These are phyloP conservation scores for Globisporangium acanthophoron DNA, from an alignment of 352 stramenopile genomes.

Conservation along the genomic window DNA sequence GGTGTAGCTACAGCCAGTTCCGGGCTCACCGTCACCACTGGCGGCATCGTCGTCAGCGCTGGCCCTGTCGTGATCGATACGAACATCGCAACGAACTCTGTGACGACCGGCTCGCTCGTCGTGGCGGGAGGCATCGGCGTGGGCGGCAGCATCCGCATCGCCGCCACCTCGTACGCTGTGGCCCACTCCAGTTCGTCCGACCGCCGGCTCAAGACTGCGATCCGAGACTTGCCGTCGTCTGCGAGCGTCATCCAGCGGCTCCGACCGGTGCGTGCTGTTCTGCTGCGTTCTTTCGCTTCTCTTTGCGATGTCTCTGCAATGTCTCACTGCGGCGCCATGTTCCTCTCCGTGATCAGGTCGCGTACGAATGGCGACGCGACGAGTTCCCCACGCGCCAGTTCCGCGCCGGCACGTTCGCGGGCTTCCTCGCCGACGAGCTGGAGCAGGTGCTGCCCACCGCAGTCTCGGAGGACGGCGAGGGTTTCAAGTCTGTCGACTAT, in stretches of 20 bases:
- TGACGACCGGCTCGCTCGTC: conserved; percentile 28
- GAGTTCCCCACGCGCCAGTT: conserved; percentile 37
- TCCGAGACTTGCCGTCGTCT: conserved; percentile 19
- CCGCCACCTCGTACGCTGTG: conserved; percentile 16
- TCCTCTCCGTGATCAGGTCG: conserved; percentile 46
- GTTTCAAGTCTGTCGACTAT: conserved; percentile 59
- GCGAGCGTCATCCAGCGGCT: conserved; percentile 23
- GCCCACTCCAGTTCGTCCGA: conserved; percentile 21
- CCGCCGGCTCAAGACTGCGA: conserved; percentile 28
- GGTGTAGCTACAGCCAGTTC: conserved; percentile 12
- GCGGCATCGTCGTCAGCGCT: neutral
- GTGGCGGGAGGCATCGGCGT: conserved; percentile 34
- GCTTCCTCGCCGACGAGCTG: conserved; percentile 69
- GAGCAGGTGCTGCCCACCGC: conserved; percentile 46
- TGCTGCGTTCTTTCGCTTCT: conserved; percentile 1
- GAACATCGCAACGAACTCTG: conserved; percentile 13
- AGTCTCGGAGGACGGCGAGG: conserved; percentile 37
- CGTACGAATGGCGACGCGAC: conserved; percentile 40
- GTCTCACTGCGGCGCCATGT: neutral
- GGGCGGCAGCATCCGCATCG: conserved; percentile 16
- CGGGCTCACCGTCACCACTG: too few relatives aligned
- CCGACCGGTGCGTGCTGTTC: conserved; percentile 28
- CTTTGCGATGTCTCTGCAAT: neutral
- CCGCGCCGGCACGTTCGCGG: conserved; percentile 26
- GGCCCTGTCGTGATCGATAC: conserved; percentile 17